phyloP scores from a whole-genome alignment of 2,329 filamentous ascomycete genomes.

The Aspergillus novoparasiticus region DNA sequence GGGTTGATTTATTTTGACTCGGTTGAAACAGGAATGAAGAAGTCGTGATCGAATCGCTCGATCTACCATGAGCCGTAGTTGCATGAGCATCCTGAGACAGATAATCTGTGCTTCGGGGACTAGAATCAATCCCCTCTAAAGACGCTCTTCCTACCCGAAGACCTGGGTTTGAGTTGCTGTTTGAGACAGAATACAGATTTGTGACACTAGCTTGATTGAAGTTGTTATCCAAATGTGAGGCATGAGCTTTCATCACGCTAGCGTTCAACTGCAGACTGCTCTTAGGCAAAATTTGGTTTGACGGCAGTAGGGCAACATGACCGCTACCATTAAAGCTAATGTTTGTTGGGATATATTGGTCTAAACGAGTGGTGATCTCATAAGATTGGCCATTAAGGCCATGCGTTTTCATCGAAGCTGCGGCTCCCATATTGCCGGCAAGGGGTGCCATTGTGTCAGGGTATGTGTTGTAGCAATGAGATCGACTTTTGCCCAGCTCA shows the following conservation, averaged over 20 bases:
- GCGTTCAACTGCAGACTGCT: conserved; percentile 2
- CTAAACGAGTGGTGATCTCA: conserved; percentile 10
- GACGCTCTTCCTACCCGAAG: conserved; percentile 1
- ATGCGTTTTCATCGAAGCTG: conserved; percentile 24
- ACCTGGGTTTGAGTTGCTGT: conserved; percentile 7
- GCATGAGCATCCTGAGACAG: conserved; percentile 19
- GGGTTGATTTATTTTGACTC: conserved; percentile 28
- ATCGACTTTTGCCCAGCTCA: not conserved
- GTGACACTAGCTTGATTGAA: not conserved
- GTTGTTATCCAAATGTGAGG: not conserved
- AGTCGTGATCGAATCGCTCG: conserved; percentile 30
- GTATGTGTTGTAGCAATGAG: conserved; percentile 1
- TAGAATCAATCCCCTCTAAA: conserved; percentile 14
- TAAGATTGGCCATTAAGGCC: conserved; percentile 13
- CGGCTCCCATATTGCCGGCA: conserved; percentile 27
- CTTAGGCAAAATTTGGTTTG: conserved; percentile 3
- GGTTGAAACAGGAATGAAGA: conserved; percentile 28
- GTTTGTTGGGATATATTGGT: conserved; percentile 18
- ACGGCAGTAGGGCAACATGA: conserved; percentile 7
- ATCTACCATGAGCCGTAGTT: conserved; percentile 26
- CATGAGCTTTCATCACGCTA: not conserved
- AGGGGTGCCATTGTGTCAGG: conserved; percentile 1
- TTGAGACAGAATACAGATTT: not conserved
- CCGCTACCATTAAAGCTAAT: conserved; percentile 6
- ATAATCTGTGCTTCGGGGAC: conserved; percentile 19